phyloP scores from a whole-genome alignment of 257 asterid species.

The Primulina huaijiensis region DNA sequence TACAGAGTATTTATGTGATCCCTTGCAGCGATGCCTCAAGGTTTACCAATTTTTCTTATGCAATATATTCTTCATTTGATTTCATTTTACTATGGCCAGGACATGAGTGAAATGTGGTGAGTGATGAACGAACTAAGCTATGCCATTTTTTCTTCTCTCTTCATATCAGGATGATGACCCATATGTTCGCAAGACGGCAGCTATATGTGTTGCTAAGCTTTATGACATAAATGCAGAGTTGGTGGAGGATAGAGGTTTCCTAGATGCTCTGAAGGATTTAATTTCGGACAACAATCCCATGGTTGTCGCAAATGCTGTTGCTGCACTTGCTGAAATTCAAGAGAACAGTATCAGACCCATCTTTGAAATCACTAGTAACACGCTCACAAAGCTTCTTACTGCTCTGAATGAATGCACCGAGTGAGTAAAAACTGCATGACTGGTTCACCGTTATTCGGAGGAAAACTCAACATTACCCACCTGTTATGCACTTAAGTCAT shows the following conservation, averaged over 20 bases:
- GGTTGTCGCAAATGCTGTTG: slow-evolving; percentile 99
- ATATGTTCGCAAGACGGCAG: slow-evolving; percentile 99
- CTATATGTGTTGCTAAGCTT: slow-evolving; percentile 99
- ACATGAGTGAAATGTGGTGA: slow-evolving; percentile 1
- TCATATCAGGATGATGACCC: slow-evolving; percentile 94
- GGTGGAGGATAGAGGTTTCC: slow-evolving; percentile 97
- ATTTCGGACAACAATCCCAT: slow-evolving; percentile 98
- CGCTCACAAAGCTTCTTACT: slow-evolving; percentile 95
- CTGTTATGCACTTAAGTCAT: slow-evolving; percentile 4
- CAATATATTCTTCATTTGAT: slow-evolving; percentile 21
- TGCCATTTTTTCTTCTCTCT: slow-evolving; percentile 26
- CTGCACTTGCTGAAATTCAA: slow-evolving; percentile 98
- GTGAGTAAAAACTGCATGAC: slow-evolving; percentile 43
- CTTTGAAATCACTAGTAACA: slow-evolving; percentile 93
- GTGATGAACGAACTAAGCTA: slow-evolving; percentile 19
- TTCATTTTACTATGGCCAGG: slow-evolving; percentile 18
- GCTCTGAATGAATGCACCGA: slow-evolving; percentile 99
- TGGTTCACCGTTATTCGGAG: slow-evolving; percentile 17
- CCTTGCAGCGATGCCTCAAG: slow-evolving; percentile 97
- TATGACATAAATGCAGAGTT: slow-evolving; percentile 97
- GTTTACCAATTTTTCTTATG: slow-evolving; percentile 27
- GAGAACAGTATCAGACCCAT: slow-evolving; percentile 82
- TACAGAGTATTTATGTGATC: slow-evolving; percentile 96
- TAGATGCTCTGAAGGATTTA: slow-evolving; percentile 96
- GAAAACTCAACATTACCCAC: slow-evolving; percentile 2